A percentile compares a stretch with the other conserved stretches of the same genome.
Conservation (phyloP, 345 rosid species). For the Lepidium didymum region DNA sequence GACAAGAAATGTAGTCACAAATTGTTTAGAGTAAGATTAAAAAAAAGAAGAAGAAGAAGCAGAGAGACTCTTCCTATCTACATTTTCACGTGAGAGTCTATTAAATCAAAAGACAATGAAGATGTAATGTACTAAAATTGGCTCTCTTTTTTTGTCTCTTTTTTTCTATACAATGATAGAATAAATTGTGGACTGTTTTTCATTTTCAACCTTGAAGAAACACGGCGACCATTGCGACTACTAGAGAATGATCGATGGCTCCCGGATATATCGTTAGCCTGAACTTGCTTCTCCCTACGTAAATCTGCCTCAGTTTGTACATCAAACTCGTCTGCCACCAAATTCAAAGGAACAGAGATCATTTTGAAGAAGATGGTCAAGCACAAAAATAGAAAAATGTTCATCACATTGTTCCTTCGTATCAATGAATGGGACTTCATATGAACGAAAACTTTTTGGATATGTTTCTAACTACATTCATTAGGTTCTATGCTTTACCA, state of each 20-base stretch:
- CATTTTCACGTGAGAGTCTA: conserved; percentile 4
- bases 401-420: background rate
- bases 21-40: background rate
- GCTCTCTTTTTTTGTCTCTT: background rate
- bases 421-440: background rate
- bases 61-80: background rate
- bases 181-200: background rate
- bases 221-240: conserved; percentile 57
- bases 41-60: background rate
- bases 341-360: background rate
- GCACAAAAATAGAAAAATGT: background rate
- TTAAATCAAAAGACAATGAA: background rate
- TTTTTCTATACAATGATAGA: background rate
- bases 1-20: background rate
- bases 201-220: conserved; percentile 46
- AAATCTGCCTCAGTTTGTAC: conserved; percentile 79
- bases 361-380: background rate
- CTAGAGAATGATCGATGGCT: conserved; percentile 38
- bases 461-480: background rate
- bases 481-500: background rate
- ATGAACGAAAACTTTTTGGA: background rate
- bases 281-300: conserved; percentile 48
- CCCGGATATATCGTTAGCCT: conserved; percentile 73
- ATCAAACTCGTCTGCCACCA: conserved; percentile 81
- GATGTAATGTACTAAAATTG: background rate